Conservation (phyloP, 2,329 filamentous ascomycete genomes). For the Penicillium corylophilum region DNA sequence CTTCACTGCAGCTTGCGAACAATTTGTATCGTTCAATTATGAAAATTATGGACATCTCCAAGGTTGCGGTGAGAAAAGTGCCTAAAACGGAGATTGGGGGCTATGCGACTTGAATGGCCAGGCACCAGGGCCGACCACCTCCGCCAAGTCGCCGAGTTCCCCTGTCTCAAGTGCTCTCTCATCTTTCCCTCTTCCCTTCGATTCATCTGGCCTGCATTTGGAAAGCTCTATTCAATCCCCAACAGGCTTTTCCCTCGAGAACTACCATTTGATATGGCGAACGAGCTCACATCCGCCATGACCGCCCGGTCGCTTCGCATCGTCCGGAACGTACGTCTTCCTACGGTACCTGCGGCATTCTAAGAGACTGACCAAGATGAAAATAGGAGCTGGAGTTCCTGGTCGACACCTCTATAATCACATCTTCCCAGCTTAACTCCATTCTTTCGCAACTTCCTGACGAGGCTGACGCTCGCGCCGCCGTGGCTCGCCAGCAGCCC, state of each 20-base stretch:
- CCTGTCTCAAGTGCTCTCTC: not conserved
- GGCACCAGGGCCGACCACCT: not conserved
- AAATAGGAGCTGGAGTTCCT: constrained; percentile 84
- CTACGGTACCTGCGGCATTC: constrained; percentile 1
- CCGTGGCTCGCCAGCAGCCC: constrained; percentile 4
- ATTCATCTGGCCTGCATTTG: not conserved
- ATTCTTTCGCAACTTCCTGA: constrained; percentile 73
- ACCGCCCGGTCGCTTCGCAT: constrained; percentile 82
- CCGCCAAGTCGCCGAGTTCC: constrained; percentile 4
- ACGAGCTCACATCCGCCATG: constrained; percentile 52
- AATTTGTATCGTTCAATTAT: no score
- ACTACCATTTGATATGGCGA: constrained; percentile 29
- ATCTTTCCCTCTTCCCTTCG: not conserved
- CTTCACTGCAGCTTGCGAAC: no score
- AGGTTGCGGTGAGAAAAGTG: not conserved
- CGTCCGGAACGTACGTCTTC: constrained; percentile 72
- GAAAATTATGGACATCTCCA: no score
- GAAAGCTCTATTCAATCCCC: not conserved
- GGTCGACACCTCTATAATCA: constrained; percentile 77
- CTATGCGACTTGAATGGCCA: not conserved
- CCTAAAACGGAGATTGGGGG: not conserved
- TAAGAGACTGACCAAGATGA: constrained; percentile 9
- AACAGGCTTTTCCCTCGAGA: not conserved
- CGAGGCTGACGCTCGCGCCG: constrained; percentile 26
- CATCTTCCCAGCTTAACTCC: constrained; percentile 69